These are phyloP conservation scores for Termitomyces sp. DNA, from an alignment of 768 basidiomycete species.

Conservation along the genomic window DNA sequence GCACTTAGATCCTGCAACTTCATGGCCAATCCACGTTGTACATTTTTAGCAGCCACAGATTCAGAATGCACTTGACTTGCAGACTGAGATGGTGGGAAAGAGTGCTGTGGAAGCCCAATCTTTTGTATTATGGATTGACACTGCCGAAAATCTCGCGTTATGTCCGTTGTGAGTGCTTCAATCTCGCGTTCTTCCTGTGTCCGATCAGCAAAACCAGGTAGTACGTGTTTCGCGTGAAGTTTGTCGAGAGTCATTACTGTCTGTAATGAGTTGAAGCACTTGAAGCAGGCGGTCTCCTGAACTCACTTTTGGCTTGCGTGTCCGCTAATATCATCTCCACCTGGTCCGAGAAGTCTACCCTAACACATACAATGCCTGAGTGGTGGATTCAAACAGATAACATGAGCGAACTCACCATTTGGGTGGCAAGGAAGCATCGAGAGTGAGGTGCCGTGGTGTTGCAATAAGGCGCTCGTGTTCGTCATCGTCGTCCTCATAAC, in stretches of 20 bases:
- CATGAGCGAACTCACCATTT: slow-evolving; percentile 56
- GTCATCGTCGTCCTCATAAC: slow-evolving; percentile 49
- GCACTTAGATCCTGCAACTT: slow-evolving; percentile 92
- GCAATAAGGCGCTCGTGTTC: slow-evolving; percentile 65
- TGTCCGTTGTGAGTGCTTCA: slow-evolving; percentile 74
- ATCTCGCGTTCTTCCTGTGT: slow-evolving; percentile 93
- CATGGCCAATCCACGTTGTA: slow-evolving; percentile 93
- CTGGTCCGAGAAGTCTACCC: slow-evolving; percentile 91
- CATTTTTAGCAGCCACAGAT: slow-evolving; percentile 78
- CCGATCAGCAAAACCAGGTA: slow-evolving; percentile 96
- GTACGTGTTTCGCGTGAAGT: slow-evolving; percentile 91
- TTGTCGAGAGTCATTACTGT: slow-evolving; percentile 88
- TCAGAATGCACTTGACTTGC: slow-evolving; percentile 39
- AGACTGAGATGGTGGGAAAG: slow-evolving; percentile 53
- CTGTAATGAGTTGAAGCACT: slow-evolving; percentile 9
- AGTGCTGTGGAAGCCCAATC: slow-evolving; percentile 56
- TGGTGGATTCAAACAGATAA: slow-evolving; percentile 15
- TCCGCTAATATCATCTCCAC: slow-evolving; percentile 73
- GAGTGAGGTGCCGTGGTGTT: slow-evolving; percentile 34
- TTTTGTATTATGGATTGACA: slow-evolving; percentile 67
- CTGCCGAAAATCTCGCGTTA: slow-evolving; percentile 80
- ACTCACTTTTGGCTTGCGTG: slow-evolving; percentile 74
- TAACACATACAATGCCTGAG: slow-evolving; percentile 25
- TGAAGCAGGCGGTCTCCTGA: slow-evolving; percentile 10
- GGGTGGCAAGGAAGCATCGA: slow-evolving; percentile 72